Base-by-base conservation (phyloP, 1,139 yeast species). In the Suhomyces atakaporum region DNA sequence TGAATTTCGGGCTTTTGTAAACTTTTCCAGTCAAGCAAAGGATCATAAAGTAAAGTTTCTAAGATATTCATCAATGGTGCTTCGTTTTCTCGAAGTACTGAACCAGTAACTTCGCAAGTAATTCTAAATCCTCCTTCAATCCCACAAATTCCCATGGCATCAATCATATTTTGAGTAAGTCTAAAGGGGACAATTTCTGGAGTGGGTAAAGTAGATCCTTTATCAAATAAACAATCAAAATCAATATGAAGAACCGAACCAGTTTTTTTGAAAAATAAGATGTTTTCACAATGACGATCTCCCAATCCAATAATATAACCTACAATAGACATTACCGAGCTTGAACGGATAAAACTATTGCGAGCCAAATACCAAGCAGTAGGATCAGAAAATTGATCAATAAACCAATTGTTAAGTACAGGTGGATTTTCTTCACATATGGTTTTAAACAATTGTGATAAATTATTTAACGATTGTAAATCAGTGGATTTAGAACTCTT, bases 111-210 rank as follows among this genome's bases (percentile, higher is more conserved):
- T 55, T 92, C 98, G 54, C 96, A 83, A 0, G 95, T 75, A 38
- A 77, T 78, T 45, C 97, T 73, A 58, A 89, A 94, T 1, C 87
- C 73, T 0, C 98, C 99, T 54, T 94, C 98, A 25, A 87, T 82
- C 1, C 95, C 95, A 36, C 84, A 78, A 1, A 89, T 80, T 2
- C 98, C 97, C 71, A 89, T 79, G 0, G 96, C 97, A 60, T 89
- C 96, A 4, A 82, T 79, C 75, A 94, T 75, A 53, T 92, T 90
- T 35, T 79, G 87, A 0, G 98, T 92, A 33, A 94, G 61, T 44
- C 99, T 69, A 59, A 94, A 94, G 0, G 98, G 99, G 2, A 94
- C 98, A 24, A 88, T 68, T 55, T 94, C 99, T 0, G 98, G 99
- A 6, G 79, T 77, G 1, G 81, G 82, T 20, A 85, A 63, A 2